A percentile compares a stretch with the other conserved stretches of the same genome.
Conservation (phyloP, 2,329 filamentous ascomycete species). For the Botrytis tulipae region DNA sequence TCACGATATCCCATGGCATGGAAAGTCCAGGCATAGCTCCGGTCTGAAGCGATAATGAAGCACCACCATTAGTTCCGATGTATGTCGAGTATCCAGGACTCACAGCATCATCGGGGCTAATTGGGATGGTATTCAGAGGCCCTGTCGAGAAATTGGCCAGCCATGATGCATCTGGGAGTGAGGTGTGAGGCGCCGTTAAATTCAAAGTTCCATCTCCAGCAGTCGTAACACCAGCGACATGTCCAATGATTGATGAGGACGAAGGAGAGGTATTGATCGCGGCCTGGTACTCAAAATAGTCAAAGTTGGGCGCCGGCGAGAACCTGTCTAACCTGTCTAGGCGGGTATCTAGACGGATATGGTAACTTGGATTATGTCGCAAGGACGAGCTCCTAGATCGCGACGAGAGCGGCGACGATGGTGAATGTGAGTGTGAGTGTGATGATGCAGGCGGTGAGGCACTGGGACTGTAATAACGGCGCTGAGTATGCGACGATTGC, state of each 20-base stretch:
- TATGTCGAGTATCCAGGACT: conserved; percentile 1
- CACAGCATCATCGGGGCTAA: conserved; percentile 13
- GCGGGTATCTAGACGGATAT: conserved; percentile 11
- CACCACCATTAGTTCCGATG: conserved; percentile 9
- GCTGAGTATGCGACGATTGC: conserved; percentile 12
- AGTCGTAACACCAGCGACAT: not conserved
- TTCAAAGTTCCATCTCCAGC: not conserved
- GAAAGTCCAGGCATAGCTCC: conserved; percentile 22
- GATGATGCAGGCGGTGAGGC: conserved; percentile 16
- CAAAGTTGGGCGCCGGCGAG: conserved; percentile 2
- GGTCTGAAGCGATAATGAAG: conserved; percentile 18
- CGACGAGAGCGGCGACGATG: conserved; percentile 13
- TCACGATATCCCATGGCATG: conserved; percentile 26
- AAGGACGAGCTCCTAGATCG: not conserved
- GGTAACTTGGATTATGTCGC: conserved; percentile 7
- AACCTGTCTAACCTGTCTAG: not conserved
- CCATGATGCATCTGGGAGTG: conserved; percentile 9
- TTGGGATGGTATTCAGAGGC: not conserved
- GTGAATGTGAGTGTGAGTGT: conserved; percentile 9
- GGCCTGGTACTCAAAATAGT: conserved; percentile 15
- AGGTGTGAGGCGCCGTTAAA: conserved; percentile 10
- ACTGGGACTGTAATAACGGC: conserved; percentile 17
- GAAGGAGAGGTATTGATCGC: not conserved
- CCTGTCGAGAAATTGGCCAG: not conserved
- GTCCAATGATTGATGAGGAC: conserved; percentile 7